A percentile compares a stretch with the other conserved stretches of the same genome.
phyloP scores from a whole-genome alignment of 805 yeast species.

The Starmera caribaea region DNA sequence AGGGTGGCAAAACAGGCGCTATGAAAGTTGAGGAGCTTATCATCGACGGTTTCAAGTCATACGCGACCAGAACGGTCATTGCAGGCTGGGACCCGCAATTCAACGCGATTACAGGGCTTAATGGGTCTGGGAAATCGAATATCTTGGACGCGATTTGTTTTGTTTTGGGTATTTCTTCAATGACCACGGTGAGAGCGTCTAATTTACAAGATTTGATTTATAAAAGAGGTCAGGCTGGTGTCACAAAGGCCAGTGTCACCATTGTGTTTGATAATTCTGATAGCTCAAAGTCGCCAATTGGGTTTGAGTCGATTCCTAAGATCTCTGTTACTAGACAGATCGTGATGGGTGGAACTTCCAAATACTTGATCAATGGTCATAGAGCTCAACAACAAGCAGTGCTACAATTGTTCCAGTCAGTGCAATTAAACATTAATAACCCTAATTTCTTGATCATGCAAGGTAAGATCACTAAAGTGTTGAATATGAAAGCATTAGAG shows the following conservation, averaged over 20 bases:
- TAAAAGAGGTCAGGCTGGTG: conserved; percentile 97
- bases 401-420: conserved; percentile 82
- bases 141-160: conserved; percentile 95
- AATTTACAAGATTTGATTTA: conserved; percentile 90
- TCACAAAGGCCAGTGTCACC: conserved; percentile 93
- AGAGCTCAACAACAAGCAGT: conserved; percentile 94
- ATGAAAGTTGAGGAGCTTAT: conserved; percentile 96
- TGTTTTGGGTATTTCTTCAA: conserved; percentile 92
- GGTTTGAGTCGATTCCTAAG: conserved; percentile 66
- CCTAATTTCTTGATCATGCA: conserved; percentile 98
- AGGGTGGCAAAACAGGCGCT: neutral
- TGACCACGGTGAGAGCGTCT: conserved; percentile 92
- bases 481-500: conserved; percentile 92
- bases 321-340: conserved; percentile 90
- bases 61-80: conserved; percentile 92
- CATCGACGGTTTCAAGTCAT: conserved; percentile 95
- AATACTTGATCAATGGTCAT: conserved; percentile 90
- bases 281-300: conserved; percentile 69
- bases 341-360: conserved; percentile 83
- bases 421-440: conserved; percentile 90
- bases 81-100: conserved; percentile 94
- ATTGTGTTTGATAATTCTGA: conserved; percentile 89
- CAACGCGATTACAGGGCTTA: conserved; percentile 95
- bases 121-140: conserved; percentile 96
- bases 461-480: conserved; percentile 94